These are phyloP conservation scores for Aspergillus indologenus DNA, from an alignment of 495 filamentous ascomycete species.

Conservation along the genomic window DNA sequence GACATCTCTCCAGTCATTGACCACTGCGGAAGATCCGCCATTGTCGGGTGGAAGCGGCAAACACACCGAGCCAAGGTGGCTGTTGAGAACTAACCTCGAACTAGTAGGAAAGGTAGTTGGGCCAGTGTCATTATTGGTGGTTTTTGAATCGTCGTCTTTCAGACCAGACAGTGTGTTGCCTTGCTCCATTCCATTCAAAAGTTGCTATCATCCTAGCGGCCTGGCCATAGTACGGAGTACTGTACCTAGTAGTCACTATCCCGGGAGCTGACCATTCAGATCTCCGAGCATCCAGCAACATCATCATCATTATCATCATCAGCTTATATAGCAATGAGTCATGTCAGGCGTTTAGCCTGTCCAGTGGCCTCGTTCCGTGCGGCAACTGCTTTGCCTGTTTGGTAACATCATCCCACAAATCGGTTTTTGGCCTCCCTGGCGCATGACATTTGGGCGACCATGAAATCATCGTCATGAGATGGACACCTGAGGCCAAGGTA, in stretches of 20 bases:
- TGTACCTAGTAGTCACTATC: no score
- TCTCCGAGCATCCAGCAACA: background rate
- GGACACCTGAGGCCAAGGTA: background rate
- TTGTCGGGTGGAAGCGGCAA: conserved; percentile 9
- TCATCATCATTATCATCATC: background rate
- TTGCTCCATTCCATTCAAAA: background rate
- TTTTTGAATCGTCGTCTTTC: background rate
- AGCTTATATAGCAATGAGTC: background rate
- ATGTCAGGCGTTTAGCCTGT: background rate
- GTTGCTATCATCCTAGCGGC: background rate
- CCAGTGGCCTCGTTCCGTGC: background rate
- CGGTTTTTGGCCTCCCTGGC: background rate
- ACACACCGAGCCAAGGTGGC: conserved; percentile 14
- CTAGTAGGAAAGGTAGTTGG: background rate
- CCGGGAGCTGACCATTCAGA: background rate
- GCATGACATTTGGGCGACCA: background rate
- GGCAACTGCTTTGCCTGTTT: background rate
- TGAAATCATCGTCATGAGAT: background rate
- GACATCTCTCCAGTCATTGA: background rate
- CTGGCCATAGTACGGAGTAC: background rate
- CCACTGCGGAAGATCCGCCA: background rate
- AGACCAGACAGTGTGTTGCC: background rate
- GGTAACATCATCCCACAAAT: background rate
- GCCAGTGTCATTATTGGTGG: background rate
- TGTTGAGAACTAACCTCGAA: conserved; percentile 12